These are phyloP conservation scores for Boletales sp. DNA, from an alignment of 768 basidiomycete species.

Conservation along the genomic window DNA sequence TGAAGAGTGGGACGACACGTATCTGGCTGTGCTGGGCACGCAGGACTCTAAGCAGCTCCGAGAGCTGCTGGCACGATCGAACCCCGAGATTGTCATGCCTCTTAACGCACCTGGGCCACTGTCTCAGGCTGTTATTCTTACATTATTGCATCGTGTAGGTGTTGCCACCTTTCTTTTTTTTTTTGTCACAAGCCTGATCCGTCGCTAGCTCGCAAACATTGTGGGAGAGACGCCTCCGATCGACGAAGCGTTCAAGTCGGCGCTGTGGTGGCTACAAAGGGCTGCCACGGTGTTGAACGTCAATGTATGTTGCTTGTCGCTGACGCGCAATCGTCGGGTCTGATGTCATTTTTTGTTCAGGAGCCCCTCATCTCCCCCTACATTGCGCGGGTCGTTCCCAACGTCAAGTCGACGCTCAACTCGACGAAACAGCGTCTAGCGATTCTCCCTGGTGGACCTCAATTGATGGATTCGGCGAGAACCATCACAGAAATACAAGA, in stretches of 20 bases:
- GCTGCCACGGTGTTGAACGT: constrained; percentile 68
- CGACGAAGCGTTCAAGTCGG: constrained; percentile 78
- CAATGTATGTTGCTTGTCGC: constrained; percentile 44
- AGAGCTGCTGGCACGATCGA: constrained; percentile 68
- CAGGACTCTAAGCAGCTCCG: constrained; percentile 74
- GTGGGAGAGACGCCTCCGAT: constrained; percentile 73
- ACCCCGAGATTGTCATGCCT: constrained; percentile 79
- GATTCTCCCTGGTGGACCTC: constrained; percentile 71
- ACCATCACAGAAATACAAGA: constrained; percentile 76
- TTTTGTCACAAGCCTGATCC: background rate
- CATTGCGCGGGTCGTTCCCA: constrained; percentile 75
- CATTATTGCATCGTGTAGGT: constrained; percentile 77
- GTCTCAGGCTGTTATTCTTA: constrained; percentile 82
- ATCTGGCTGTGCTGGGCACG: constrained; percentile 69
- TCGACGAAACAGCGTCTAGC: constrained; percentile 77
- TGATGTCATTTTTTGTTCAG: constrained; percentile 35
- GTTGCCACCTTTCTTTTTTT: constrained; percentile 2
- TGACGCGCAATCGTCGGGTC: too few relatives aligned
- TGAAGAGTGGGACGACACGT: constrained; percentile 85
- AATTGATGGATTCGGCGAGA: constrained; percentile 64
- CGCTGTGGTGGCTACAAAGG: constrained; percentile 86
- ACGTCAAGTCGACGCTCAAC: constrained; percentile 71
- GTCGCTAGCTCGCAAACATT: constrained; percentile 60
- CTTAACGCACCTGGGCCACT: constrained; percentile 63
- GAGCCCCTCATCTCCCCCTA: constrained; percentile 82